Base-by-base conservation (phyloP, 1,284 basidiomycete genomes). In the Melampsora medusae region DNA sequence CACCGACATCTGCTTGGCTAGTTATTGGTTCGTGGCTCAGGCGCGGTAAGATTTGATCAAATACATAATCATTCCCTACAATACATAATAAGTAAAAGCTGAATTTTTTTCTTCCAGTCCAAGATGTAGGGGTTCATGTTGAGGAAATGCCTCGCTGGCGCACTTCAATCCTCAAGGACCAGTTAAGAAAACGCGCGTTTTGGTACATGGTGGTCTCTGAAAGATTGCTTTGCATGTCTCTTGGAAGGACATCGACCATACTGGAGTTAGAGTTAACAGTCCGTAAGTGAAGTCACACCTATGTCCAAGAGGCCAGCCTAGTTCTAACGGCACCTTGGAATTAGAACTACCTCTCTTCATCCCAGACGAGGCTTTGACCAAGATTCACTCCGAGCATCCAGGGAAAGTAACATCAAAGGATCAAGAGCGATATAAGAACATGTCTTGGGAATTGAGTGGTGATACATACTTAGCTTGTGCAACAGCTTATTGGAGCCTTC, bases 161-260 rank as follows among this genome's bases (percentile, higher is more conserved):
- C 28, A 46, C 49, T 25, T 73, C 71, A 33, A 56, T 73, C n/a
- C 17, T 67, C 10, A 67, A 22, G n/a, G 64, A 67, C 48, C 71
- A 73, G 22, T 31, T 73, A 46, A 53, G 71, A 17, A 73, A 73
- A 60, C 62, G 71, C 14, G 71, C 71, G 2, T 73, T 73, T 60
- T 66, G 64, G 22, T 22, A 25, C 10, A 49, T 73, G 50, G 56
- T 65, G 16, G 53, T 56, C 28, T 56, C 53, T n/a, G 53, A 56
- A 28, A 2, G 53, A 56, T n/a, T 56, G 19, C 53, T 56, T 22
- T 56, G 53, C 28, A 56, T 56, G n/a, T n/a, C 53, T n/a, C 53
- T 56, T 16, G 53, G 53, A 16, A 56, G 53, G 53, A 9, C 53
- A 56, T 56, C 53, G n/a, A 28, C n/a, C 28, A 28, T 56, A 4